These are phyloP conservation scores for Lactifluus pinguis DNA, from an alignment of 768 basidiomycete species.

Conservation along the genomic window DNA sequence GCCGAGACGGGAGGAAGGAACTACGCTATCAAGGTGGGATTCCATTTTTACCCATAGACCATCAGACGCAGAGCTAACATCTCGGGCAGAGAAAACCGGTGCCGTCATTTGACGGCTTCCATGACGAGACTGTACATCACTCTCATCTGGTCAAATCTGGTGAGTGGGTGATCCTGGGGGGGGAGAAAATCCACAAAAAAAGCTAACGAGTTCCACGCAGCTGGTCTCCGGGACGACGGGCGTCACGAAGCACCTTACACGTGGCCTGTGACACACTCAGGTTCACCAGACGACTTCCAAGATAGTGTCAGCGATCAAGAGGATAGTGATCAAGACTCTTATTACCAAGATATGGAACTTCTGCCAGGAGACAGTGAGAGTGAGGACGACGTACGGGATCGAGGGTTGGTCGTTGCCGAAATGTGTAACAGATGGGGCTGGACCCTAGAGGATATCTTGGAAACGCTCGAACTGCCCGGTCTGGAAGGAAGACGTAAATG, in stretches of 20 bases:
- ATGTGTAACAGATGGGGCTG: slow-evolving; percentile 17
- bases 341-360: slow-evolving; percentile 12
- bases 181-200: neutral
- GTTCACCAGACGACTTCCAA: slow-evolving; percentile 12
- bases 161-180: slow-evolving; percentile 4
- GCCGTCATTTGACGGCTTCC: slow-evolving; percentile 11
- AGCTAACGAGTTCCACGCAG: slow-evolving; percentile 6
- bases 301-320: slow-evolving; percentile 14
- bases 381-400: slow-evolving; percentile 10
- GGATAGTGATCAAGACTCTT: slow-evolving; percentile 16
- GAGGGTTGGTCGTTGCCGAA: slow-evolving; percentile 14
- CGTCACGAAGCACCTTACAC: slow-evolving; percentile 8
- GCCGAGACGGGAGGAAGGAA: slow-evolving; percentile 1
- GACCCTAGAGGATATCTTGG: slow-evolving; percentile 16
- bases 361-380: slow-evolving; percentile 13
- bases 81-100: slow-evolving; percentile 14
- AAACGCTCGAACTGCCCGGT: slow-evolving; percentile 15
- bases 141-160: slow-evolving; percentile 2
- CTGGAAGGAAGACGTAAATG: slow-evolving; percentile 18
- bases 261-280: slow-evolving; percentile 8
- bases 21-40: slow-evolving; percentile 14
- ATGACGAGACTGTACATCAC: slow-evolving; percentile 1
- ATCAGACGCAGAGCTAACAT: neutral
- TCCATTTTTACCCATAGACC: neutral
- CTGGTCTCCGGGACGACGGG: slow-evolving; percentile 1